phyloP scores from a whole-genome alignment of 164 flowering plant species.

The Hamamelis virginiana region DNA sequence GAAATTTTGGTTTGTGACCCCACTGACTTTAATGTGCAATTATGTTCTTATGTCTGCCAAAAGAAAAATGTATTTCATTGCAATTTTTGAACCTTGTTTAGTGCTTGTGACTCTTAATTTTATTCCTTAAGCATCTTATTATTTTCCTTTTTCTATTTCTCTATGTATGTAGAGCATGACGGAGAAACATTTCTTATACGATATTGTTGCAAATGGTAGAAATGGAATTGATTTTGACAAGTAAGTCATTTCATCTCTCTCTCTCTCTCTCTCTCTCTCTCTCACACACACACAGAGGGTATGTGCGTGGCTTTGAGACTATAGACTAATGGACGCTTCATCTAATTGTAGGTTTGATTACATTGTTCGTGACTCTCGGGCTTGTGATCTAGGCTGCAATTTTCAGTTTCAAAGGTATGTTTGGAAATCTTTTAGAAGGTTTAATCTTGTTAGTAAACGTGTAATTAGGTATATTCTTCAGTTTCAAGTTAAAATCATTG shows the following conservation, averaged over 20 bases:
- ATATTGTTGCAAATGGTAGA: constrained; percentile 82
- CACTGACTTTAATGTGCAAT: too few species aligned
- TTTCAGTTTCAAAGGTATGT: constrained; percentile 57
- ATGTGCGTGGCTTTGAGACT: not conserved
- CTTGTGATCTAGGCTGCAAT: constrained; percentile 70
- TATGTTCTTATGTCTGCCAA: too few species aligned
- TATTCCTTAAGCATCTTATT: not conserved
- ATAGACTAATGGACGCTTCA: not conserved
- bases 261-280: not conserved
- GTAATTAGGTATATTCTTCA: too few species aligned
- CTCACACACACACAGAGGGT: too few species aligned
- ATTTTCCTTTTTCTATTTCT: constrained; percentile 7
- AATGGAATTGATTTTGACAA: constrained; percentile 81
- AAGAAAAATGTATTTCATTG: not conserved
- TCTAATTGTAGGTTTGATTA: constrained; percentile 62
- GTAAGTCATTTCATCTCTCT: constrained; percentile 31
- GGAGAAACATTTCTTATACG: constrained; percentile 71
- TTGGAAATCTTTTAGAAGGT: not conserved
- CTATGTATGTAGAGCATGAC: constrained; percentile 27
- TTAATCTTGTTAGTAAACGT: not conserved
- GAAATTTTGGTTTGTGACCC: too few species aligned
- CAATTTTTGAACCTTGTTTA: not conserved
- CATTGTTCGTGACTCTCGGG: constrained; percentile 69
- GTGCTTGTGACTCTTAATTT: not conserved
- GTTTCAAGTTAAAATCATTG: too few species aligned